Base-by-base conservation (phyloP, 805 yeast genomes). In the Metschnikowia santaceciliae region DNA sequence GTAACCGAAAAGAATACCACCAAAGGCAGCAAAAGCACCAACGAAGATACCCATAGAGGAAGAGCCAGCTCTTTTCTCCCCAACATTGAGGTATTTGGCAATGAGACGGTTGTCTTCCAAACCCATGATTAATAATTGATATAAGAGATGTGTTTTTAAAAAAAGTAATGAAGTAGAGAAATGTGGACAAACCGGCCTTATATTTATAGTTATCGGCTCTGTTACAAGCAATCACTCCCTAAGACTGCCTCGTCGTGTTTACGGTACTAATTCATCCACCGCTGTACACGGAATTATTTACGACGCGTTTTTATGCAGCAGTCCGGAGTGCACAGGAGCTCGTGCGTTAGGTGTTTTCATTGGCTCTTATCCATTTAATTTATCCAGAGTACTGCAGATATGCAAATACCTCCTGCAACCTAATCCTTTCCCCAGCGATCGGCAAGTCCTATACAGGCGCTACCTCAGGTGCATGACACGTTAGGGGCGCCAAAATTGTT, bases 11-110 rank as follows among this genome's bases (percentile, higher is more conserved):
- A 71, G 69, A 47, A 71, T 57, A 60, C 76, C 76, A 54, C 75
- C 77, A 49, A 69, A 63, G 51, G 75, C 74, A 42, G 75, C 76
- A 54, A 70, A 71, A 35, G 63, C 60, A 54, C 75, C 75, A 26
- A 71, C 72, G 45, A 67, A 56, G 61, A 70, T 68, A 44, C 72
- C 72, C 74, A 71, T 71, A 40, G 66, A 44, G 56, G 75, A 64
- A 49, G 75, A 70, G 15, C 76, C 82, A 47, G 77, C 76, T 49
- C 67, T 70, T 62, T 75, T 77, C 42, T 76, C 78, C 37, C 77
- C 80, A 22, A 73, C 67, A 42, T 76, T 72, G 60, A 75, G 65
- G 59, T 61, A 73, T 51, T 56, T 69, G 56, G 61, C 63, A 40
- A 68, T 51, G 37, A 70, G 51, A 41, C 58, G 54, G 56, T 59